Evolutionary conservation across 768 basidiomycete genomes (phyloP), one percentile per base, ranked within the genome.

Genomic region (Phylloporus rhodoxanthus): DNA sequence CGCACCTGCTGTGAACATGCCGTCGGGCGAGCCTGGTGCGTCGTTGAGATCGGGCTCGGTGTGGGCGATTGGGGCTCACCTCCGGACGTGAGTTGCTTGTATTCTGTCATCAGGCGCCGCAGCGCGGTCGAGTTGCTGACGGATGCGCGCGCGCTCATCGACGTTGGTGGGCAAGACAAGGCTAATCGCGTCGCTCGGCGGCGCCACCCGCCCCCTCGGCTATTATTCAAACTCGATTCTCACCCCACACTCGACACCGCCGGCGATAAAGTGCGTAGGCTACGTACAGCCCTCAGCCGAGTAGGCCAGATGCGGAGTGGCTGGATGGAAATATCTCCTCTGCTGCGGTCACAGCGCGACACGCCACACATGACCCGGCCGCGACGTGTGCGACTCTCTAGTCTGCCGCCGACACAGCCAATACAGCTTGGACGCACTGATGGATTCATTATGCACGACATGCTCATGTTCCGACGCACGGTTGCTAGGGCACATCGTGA

Each of bases 1-100:
- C 50, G 51, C 55, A 79, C 86, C 91, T 52, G 94, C 93, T 43
- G 93, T 95, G 65, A 96, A 96, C 92, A 97, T 96, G 48, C 85
- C 87, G 68, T 97, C 94, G 6, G 90, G 88, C 14, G 89, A 84
- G 56, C 87, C 87, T 88, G 13, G 29, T 30, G 13, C 28, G 29
- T 30, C 29, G 29, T 30, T 30, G 29, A 30, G 29, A n/a, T 21
- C 10, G 4, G 19, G 11, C 17, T 20, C 10, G 20, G 13, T 20
- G 25, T 29, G 30, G 21, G 21, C 37, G 14, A 3, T 5, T 8
- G 29, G 47, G 32, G 23, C 29, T 52, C 55, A 85, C 85, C 87
- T 72, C 84, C 83, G 8, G 90, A 73, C 1, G 85, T 88, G 61
- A 91, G 76, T 57, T 88, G 87, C 66, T 84, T 88, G 75, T 91